These are phyloP conservation scores for Diacronema lutheri DNA, from an alignment of 78 protist genomes.

Conservation along the genomic window DNA sequence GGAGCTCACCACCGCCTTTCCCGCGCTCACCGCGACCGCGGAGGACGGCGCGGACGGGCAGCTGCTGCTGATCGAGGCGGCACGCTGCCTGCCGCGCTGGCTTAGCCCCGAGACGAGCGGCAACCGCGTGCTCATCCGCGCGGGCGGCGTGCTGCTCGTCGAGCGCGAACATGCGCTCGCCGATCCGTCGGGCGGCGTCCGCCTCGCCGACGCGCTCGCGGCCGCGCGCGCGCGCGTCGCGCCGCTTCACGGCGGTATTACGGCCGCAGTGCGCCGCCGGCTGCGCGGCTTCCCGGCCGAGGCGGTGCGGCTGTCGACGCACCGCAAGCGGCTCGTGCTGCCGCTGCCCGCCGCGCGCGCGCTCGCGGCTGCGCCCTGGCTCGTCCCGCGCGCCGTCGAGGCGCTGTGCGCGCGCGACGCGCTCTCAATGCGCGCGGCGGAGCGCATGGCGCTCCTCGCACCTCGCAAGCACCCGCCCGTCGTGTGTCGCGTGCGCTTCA, in stretches of 20 bases:
- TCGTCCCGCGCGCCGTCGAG: constrained; percentile 25
- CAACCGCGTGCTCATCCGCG: constrained; percentile 41
- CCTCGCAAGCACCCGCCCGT: neutral
- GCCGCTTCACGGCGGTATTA: neutral
- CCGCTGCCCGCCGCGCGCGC: constrained; percentile 20
- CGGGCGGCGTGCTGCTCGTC: neutral
- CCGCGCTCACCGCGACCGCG: neutral
- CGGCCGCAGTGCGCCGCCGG: neutral
- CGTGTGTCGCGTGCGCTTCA: neutral
- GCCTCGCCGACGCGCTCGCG: neutral
- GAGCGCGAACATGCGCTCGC: neutral
- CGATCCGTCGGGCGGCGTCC: too few species aligned
- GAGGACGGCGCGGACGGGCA: constrained; percentile 69
- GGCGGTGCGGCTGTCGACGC: neutral
- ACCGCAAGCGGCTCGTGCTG: neutral
- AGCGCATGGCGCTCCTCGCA: neutral
- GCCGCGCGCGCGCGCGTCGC: neutral
- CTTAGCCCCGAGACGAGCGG: constrained; percentile 40
- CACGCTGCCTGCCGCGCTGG: constrained; percentile 58
- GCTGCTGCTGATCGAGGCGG: constrained; percentile 74
- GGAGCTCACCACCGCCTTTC: constrained; percentile 34
- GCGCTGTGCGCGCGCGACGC: constrained; percentile 33
- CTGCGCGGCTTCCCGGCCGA: neutral
- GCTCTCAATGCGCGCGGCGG: neutral
- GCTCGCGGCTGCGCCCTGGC: constrained; percentile 5